A percentile compares a stretch with the other conserved stretches of the same genome.
Evolutionary conservation across 768 basidiomycete genomes (phyloP).

Genomic region (Amanita rubescens): DNA sequence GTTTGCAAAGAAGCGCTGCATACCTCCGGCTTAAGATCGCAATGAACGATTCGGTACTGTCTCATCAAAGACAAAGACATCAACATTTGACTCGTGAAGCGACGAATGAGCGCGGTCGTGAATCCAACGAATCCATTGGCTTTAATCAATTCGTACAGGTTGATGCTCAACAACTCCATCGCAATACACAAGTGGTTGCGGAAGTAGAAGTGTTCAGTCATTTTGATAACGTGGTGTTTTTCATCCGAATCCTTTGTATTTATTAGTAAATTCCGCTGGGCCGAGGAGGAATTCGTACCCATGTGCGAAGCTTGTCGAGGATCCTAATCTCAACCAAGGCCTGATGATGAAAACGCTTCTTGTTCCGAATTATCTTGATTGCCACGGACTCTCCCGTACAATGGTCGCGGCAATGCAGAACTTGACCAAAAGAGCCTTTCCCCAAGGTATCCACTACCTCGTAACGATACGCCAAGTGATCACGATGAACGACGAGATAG

Average conservation of each 20-base stretch:
- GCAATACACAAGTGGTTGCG: conserved; percentile 96
- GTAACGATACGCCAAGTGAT: conserved; percentile 97
- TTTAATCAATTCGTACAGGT: conserved; percentile 98
- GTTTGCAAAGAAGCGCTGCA: conserved; percentile 13
- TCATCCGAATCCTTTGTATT: conserved; percentile 80
- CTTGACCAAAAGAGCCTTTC: conserved; percentile 98
- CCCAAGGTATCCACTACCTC: conserved; percentile 89
- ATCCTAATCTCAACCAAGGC: conserved; percentile 99
- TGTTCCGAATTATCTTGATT: conserved; percentile 98
- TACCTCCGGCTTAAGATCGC: conserved; percentile 98
- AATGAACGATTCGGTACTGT: conserved; percentile 96
- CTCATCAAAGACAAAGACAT: conserved; percentile 88
- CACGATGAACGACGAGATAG: conserved; percentile 82
- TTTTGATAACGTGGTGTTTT: conserved; percentile 95
- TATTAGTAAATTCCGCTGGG: not conserved
- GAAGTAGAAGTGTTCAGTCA: conserved; percentile 99
- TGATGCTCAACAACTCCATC: conserved; percentile 96
- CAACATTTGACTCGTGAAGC: conserved; percentile 96
- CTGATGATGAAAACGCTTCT: conserved; percentile 98
- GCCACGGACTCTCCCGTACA: conserved; percentile 94
- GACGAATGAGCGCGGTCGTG: conserved; percentile 87
- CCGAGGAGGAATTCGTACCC: conserved; percentile 51
- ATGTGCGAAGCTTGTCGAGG: conserved; percentile 91
- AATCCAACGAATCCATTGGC: conserved; percentile 99
- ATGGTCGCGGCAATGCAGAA: conserved; percentile 92